Evolutionary conservation across 2,329 filamentous ascomycete species (phyloP), one percentile per base, ranked within the genome.

Genomic region (Keithomyces neogunnii): DNA sequence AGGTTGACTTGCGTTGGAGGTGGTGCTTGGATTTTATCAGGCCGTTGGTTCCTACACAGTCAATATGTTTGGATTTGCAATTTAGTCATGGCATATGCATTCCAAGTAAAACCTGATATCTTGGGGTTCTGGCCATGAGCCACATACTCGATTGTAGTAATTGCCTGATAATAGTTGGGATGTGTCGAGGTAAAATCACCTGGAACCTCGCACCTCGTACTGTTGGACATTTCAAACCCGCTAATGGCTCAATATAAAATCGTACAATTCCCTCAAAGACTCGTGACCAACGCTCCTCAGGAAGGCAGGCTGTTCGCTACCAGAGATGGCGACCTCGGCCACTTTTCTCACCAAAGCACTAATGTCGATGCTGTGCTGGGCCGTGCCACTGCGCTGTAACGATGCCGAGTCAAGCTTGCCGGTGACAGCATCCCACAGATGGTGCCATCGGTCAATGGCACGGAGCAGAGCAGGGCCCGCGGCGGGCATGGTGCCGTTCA

Each of bases 391-490:
- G 28, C 44, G 48, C n/a, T 52, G 46, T 2, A 55, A 44, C 1
- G 29, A n/a, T 1, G 32, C 42, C 2, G 48, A 40, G 10, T 48
- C 52, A 10, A 54, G 33, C 1, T 39, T 33, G 26, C 32, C 8
- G 3, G 45, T 47, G 1, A 50, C 36, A 8, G 46, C 42, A 1
- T 50, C 54, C 57, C 59, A 61, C 30, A 61, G 54, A 29, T 46
- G 31, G 39, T 59, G 57, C 59, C 60, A 62, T 6, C 59, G 52
- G 2, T 53, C 48, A 4, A 57, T 33, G 19, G 59, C 55, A 5
- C 58, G 55, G 1, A 56, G 33, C 26, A 59, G 26, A 9, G 50
- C 45, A 1, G 54, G 46, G 1, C 55, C 45, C 7, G 50, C 50
- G 5, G 50, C 7, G 0, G 54, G 48, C 9, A 61, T 47, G 1